Percentiles rank a stretch among this genome's conserved stretches.
These are phyloP conservation scores for Alternaria incomplexa DNA, from an alignment of 2,329 filamentous ascomycete genomes.

Conservation along the genomic window DNA sequence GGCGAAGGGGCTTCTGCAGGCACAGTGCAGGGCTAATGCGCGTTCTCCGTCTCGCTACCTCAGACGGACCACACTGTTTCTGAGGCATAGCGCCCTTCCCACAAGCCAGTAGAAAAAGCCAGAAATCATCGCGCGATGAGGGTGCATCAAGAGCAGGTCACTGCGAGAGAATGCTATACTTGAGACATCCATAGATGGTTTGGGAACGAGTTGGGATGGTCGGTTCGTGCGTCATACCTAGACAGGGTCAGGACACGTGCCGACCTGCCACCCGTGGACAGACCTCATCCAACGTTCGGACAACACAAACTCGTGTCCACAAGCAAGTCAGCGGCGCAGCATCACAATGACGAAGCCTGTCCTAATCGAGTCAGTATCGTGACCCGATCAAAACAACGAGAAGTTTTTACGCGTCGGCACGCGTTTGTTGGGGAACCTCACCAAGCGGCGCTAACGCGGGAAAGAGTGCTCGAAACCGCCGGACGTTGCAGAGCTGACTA, in stretches of 20 bases:
- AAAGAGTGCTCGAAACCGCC: conserved; percentile 16
- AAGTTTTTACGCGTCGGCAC: conserved; percentile 15
- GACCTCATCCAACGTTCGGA: background rate
- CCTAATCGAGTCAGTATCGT: background rate
- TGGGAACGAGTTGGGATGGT: background rate
- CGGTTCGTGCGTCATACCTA: background rate
- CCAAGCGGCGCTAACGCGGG: conserved; percentile 13
- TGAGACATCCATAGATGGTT: background rate
- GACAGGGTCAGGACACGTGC: background rate
- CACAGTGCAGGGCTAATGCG: conserved; percentile 1
- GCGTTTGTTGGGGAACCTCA: conserved; percentile 23
- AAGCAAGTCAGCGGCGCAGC: background rate
- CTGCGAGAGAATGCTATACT: background rate
- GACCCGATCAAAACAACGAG: background rate
- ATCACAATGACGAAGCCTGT: background rate
- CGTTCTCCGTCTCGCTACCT: conserved; percentile 4
- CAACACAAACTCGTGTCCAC: background rate
- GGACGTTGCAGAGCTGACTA: conserved; percentile 19
- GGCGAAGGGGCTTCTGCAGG: conserved; percentile 1
- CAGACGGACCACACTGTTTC: background rate
- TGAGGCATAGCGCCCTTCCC: conserved; percentile 1
- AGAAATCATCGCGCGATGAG: background rate
- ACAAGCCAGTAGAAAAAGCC: background rate
- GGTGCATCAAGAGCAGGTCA: background rate
- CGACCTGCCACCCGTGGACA: background rate